These are phyloP conservation scores for Labyrinthula sp. DNA, from an alignment of 352 stramenopile species.

Conservation along the genomic window DNA sequence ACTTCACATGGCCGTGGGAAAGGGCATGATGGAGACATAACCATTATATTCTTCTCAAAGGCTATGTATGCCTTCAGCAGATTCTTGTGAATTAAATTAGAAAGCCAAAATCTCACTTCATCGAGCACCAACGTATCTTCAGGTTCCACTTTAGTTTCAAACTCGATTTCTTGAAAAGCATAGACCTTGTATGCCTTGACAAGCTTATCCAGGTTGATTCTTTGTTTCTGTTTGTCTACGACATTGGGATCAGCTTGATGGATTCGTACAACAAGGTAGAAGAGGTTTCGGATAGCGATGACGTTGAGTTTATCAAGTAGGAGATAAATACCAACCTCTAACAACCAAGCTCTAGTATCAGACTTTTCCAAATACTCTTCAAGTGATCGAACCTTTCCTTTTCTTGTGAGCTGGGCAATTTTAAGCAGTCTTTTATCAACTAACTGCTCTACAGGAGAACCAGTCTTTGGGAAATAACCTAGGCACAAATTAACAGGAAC, in stretches of 20 bases:
- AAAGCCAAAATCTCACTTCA: conserved; percentile 17
- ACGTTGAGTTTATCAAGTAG: conserved; percentile 23
- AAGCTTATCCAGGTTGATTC: conserved; percentile 6
- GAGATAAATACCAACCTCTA: conserved; percentile 11
- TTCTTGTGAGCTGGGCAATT: conserved; percentile 3
- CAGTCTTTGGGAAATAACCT: neutral
- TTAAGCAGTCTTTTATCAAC: neutral
- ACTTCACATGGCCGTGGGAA: too few species aligned
- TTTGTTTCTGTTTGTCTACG: conserved; percentile 4
- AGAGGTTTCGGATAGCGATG: conserved; percentile 23
- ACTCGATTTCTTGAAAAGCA: conserved; percentile 4
- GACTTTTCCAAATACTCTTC: conserved; percentile 7
- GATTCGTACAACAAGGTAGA: conserved; percentile 9
- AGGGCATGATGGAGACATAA: conserved; percentile 7
- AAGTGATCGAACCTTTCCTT: conserved; percentile 12
- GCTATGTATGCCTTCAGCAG: conserved; percentile 21
- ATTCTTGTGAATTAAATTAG: conserved; percentile 16
- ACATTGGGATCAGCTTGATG: conserved; percentile 6
- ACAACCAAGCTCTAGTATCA: conserved; percentile 13
- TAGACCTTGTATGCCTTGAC: conserved; percentile 8
- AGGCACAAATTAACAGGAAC: conserved; percentile 22
- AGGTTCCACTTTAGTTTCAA: conserved; percentile 2
- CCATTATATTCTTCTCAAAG: conserved; percentile 19
- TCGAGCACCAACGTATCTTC: conserved; percentile 2
- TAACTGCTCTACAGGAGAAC: conserved; percentile 7